A percentile compares a stretch with the other conserved stretches of the same genome.
These are phyloP conservation scores for Chaetomidium leptoderma DNA, from an alignment of 495 filamentous ascomycete genomes.

Conservation along the genomic window DNA sequence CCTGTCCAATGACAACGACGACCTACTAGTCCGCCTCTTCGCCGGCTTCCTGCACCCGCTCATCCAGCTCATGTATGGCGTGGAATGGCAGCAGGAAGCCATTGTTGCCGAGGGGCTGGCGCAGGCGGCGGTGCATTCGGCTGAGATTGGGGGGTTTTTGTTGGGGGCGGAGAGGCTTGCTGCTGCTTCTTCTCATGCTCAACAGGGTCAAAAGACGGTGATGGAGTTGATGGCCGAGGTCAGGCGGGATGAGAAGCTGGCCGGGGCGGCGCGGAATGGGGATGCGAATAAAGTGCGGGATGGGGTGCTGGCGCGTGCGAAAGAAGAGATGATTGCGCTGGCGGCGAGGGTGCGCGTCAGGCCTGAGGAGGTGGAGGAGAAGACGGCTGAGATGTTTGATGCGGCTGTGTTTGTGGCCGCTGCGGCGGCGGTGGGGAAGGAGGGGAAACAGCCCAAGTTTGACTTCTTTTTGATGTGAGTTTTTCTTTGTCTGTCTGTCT, in stretches of 20 bases:
- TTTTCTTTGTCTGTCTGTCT: neutral
- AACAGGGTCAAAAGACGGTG: slow-evolving; percentile 38
- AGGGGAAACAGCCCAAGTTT: slow-evolving; percentile 59
- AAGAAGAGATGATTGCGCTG: slow-evolving; percentile 57
- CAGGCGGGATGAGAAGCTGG: slow-evolving; percentile 50
- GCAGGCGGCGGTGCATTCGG: slow-evolving; percentile 61
- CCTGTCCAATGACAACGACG: slow-evolving; percentile 39
- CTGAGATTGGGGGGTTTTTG: slow-evolving; percentile 50
- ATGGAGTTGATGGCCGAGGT: slow-evolving; percentile 58
- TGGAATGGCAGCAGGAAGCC: slow-evolving; percentile 76
- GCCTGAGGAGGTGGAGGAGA: slow-evolving; percentile 60
- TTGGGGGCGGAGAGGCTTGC: slow-evolving; percentile 47
- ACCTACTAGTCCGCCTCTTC: slow-evolving; percentile 25
- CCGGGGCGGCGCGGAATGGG: slow-evolving; percentile 41
- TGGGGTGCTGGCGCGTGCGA: slow-evolving; percentile 58
- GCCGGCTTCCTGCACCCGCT: slow-evolving; percentile 71
- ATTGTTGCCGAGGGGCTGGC: slow-evolving; percentile 79
- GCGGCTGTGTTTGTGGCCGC: slow-evolving; percentile 58
- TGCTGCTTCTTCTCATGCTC: neutral
- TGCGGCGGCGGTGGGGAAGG: slow-evolving; percentile 50
- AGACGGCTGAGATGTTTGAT: slow-evolving; percentile 74
- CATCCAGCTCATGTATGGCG: slow-evolving; percentile 78
- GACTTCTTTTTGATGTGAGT: slow-evolving; percentile 77
- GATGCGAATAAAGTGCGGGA: slow-evolving; percentile 64
- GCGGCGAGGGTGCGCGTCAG: slow-evolving; percentile 57